Evolutionary conservation across 768 basidiomycete species (phyloP).

Genomic region (Gloeopeniophorella convolvens): DNA sequence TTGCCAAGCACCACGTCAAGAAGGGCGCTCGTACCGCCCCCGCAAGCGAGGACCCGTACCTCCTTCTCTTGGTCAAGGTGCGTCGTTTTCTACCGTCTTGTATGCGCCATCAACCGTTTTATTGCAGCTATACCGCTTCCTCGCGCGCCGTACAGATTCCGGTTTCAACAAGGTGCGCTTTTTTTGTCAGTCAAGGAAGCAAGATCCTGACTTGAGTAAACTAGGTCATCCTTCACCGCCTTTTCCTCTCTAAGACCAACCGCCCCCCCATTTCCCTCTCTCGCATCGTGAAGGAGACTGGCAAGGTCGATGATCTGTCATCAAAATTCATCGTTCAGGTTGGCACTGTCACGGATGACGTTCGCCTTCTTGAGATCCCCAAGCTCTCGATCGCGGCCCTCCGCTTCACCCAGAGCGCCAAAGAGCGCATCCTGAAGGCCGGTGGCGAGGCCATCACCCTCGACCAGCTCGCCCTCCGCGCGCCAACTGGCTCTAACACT

Average conservation of each 20-base stretch:
- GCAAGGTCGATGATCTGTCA: slow-evolving; percentile 52
- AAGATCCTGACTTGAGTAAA: slow-evolving; percentile 23
- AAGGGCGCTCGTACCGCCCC: slow-evolving; percentile 92
- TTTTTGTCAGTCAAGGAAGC: slow-evolving; percentile 5
- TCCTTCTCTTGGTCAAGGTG: slow-evolving; percentile 97
- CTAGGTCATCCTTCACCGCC: slow-evolving; percentile 88
- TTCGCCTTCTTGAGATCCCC: slow-evolving; percentile 78
- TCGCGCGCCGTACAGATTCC: slow-evolving; percentile 94
- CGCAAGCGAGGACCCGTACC: slow-evolving; percentile 98
- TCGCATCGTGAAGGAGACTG: slow-evolving; percentile 79
- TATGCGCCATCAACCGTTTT: slow-evolving; percentile 10
- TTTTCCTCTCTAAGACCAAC: slow-evolving; percentile 97
- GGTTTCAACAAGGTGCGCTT: slow-evolving; percentile 82
- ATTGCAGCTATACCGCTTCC: slow-evolving; percentile 91
- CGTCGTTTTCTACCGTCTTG: slow-evolving; percentile 21
- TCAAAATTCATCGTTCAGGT: slow-evolving; percentile 87
- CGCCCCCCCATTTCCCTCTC: slow-evolving; percentile 95
- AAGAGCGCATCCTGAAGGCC: slow-evolving; percentile 91
- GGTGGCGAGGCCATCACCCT: slow-evolving; percentile 94
- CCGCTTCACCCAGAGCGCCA: slow-evolving; percentile 87
- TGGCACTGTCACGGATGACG: slow-evolving; percentile 92
- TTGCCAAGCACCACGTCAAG: slow-evolving; percentile 96
- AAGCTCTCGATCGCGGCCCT: slow-evolving; percentile 93
- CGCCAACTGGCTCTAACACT: slow-evolving; percentile 94
- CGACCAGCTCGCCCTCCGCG: slow-evolving; percentile 92